Evolutionary conservation across 768 basidiomycete species (phyloP).

Genomic region (Lactarius sp.): DNA sequence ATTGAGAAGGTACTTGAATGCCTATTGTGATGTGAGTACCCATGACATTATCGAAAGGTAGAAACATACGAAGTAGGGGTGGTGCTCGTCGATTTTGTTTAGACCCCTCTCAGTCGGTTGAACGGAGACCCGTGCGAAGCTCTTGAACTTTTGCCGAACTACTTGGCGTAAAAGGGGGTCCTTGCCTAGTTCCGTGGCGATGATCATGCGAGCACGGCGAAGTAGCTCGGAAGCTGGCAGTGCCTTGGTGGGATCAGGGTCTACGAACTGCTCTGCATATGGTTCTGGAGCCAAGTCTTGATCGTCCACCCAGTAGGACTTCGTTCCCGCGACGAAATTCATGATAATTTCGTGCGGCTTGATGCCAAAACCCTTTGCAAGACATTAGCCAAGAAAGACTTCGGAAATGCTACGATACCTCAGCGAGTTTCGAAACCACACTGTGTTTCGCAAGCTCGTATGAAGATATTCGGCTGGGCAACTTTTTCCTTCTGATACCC

Average conservation of each 20-base stretch:
- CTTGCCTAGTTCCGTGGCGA: constrained; percentile 87
- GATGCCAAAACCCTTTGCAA: constrained; percentile 74
- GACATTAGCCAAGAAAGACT: constrained; percentile 1
- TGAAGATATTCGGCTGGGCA: constrained; percentile 76
- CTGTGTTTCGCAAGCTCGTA: constrained; percentile 84
- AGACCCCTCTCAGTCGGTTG: constrained; percentile 85
- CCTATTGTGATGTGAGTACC: constrained; percentile 42
- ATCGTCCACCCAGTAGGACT: constrained; percentile 71
- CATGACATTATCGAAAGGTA: background rate
- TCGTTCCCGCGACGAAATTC: constrained; percentile 63
- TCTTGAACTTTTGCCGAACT: constrained; percentile 70
- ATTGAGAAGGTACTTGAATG: constrained; percentile 88
- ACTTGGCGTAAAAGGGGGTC: constrained; percentile 83
- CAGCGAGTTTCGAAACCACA: constrained; percentile 68
- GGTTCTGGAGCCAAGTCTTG: constrained; percentile 72
- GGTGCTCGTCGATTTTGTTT: constrained; percentile 67
- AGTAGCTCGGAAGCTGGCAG: constrained; percentile 64
- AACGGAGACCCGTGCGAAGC: constrained; percentile 70
- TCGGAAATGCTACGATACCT: constrained; percentile 43
- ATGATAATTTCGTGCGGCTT: constrained; percentile 77
- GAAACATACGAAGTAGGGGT: constrained; percentile 61
- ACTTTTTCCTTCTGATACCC: constrained; percentile 61
- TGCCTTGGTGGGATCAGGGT: constrained; percentile 56
- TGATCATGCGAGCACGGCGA: constrained; percentile 70
- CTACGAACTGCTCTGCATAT: constrained; percentile 83